phyloP scores from a whole-genome alignment of 345 rosid species.

The Pelargonium nanum region DNA sequence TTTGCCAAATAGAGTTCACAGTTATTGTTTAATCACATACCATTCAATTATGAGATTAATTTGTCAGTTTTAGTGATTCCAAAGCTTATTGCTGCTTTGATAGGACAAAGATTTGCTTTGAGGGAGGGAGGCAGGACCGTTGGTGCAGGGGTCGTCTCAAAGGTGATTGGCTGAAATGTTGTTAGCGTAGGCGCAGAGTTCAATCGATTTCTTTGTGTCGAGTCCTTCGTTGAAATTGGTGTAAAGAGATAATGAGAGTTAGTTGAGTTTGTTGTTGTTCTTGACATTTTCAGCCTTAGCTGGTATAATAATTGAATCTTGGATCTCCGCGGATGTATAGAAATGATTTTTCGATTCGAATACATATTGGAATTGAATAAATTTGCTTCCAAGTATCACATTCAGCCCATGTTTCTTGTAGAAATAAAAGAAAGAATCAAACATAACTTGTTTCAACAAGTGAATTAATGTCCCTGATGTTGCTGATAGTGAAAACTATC shows the following conservation, averaged over 20 bases:
- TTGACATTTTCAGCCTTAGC: background rate
- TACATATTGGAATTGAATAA: background rate
- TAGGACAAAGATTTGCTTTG: conserved; percentile 92
- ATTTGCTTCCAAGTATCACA: too few relatives aligned
- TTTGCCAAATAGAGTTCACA: too few relatives aligned
- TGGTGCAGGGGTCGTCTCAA: conserved; percentile 90
- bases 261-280: too few relatives aligned
- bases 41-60: background rate
- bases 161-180: conserved; percentile 42
- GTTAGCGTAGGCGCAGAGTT: background rate
- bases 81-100: conserved; percentile 4
- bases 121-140: conserved; percentile 95
- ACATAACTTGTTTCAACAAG: too few relatives aligned
- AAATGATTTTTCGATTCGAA: background rate
- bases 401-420: too few relatives aligned
- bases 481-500: conserved; percentile 76
- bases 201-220: too few relatives aligned
- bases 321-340: background rate
- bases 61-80: too few relatives aligned
- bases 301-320: background rate
- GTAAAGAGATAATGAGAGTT: background rate
- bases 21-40: too few relatives aligned
- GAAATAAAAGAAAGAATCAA: too few relatives aligned
- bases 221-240: too few relatives aligned
- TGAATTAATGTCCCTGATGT: conserved; percentile 67